These are phyloP conservation scores for Podosphaera fusca DNA, from an alignment of 2,329 filamentous ascomycete species.

Conservation along the genomic window DNA sequence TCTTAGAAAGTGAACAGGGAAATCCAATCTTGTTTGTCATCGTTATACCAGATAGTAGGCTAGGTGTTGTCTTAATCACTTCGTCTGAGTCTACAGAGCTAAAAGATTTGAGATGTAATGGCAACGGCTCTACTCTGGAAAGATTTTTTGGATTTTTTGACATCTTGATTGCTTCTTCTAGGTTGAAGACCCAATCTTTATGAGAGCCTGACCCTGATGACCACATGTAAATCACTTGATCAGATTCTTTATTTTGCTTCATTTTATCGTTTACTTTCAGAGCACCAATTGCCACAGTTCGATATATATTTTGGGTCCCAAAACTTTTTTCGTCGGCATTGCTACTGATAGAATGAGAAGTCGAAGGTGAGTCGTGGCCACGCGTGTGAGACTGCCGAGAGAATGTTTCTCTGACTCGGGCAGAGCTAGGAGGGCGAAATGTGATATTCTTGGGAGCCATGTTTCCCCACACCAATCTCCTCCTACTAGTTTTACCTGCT, in stretches of 20 bases:
- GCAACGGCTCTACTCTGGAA: slow-evolving; percentile 48
- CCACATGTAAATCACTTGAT: slow-evolving; percentile 62
- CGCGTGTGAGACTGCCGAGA: slow-evolving; percentile 2
- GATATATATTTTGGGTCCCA: slow-evolving; percentile 24
- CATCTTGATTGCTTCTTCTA: slow-evolving; percentile 49
- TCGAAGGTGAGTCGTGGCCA: slow-evolving; percentile 21
- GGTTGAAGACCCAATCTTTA: slow-evolving; percentile 39
- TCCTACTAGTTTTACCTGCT: slow-evolving; percentile 27
- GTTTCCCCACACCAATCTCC: slow-evolving; percentile 48
- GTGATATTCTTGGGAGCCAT: slow-evolving; percentile 26
- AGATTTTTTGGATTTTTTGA: slow-evolving; percentile 56
- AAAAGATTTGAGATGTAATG: slow-evolving; percentile 61
- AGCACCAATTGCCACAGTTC: slow-evolving; percentile 55
- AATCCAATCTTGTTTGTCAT: slow-evolving; percentile 84
- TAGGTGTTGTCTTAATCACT: slow-evolving; percentile 71
- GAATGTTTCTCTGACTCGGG: neutral
- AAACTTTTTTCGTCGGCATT: slow-evolving; percentile 15
- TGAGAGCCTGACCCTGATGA: slow-evolving; percentile 31
- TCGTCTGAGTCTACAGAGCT: slow-evolving; percentile 52
- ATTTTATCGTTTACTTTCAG: slow-evolving; percentile 54
- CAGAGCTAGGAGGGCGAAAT: neutral
- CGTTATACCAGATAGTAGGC: slow-evolving; percentile 56
- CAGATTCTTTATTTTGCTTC: slow-evolving; percentile 45
- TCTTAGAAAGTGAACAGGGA: slow-evolving; percentile 68
- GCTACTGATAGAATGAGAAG: slow-evolving; percentile 27